Conservation (phyloP, 106 monocot genomes). For the Apostasia shenzhenica region DNA sequence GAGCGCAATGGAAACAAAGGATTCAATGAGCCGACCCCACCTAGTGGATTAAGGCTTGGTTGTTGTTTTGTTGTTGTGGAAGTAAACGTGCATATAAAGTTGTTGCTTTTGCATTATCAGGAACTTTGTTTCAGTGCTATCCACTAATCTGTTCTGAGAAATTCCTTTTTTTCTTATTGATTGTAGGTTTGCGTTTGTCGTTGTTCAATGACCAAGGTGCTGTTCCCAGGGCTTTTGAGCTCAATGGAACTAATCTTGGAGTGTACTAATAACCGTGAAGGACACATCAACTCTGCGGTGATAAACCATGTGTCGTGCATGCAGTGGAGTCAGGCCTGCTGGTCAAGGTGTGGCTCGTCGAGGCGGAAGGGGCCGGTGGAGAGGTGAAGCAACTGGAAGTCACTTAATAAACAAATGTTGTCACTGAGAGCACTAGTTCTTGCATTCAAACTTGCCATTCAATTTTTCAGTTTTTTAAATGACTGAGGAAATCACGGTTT, state of each 20-base stretch:
- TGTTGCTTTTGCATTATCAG: no score
- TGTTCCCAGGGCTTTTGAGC: conserved; percentile 34
- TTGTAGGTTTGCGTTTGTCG: conserved; percentile 61
- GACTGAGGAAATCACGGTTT: no score
- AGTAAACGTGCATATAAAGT: no score
- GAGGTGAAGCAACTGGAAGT: conserved; percentile 19
- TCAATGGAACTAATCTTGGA: conserved; percentile 48
- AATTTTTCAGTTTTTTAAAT: no score
- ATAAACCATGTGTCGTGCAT: conserved; percentile 20
- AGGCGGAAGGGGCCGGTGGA: conserved; percentile 19
- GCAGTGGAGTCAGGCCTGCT: conserved; percentile 13
- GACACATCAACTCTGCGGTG: conserved; percentile 42
- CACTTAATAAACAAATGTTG: conserved; percentile 17
- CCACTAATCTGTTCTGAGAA: not conserved
- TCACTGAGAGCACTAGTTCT: conserved; percentile 32
- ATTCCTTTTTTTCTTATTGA: not conserved
- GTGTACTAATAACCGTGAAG: conserved; percentile 38
- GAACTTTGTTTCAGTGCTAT: not conserved
- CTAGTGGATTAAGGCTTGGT: no score
- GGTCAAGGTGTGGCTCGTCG: conserved; percentile 7
- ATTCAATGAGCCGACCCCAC: no score
- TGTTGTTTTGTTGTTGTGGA: no score
- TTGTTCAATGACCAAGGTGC: conserved; percentile 41
- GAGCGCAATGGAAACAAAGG: no score
- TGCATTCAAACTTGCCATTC: no score